Evolutionary conservation across 2,329 filamentous ascomycete genomes (phyloP), one percentile per base, ranked within the genome.

Genomic region (Fusarium subtropicale): DNA sequence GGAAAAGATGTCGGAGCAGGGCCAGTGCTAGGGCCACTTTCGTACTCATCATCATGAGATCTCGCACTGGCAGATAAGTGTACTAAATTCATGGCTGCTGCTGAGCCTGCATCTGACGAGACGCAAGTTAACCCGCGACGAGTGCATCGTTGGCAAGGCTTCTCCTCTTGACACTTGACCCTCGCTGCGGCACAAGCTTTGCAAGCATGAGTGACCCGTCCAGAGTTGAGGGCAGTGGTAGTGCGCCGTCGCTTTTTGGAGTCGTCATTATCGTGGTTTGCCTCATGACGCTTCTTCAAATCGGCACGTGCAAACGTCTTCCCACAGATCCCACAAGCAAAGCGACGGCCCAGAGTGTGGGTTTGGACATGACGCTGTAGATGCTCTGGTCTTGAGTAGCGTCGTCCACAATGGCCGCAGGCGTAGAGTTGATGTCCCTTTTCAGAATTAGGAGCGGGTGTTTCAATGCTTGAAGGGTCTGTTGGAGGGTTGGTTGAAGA

Each of bases 281-380:
- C 76, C 42, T 83, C 80, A 69, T 87, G 85, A 16, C 85, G 81
- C 66, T 85, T 85, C 53, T 86, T 78, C 13, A 87, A 79, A 71
- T 87, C 85, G 59, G 85, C 85, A 22, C 85, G 81, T 12, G 84
- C 83, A 73, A 87, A 87, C 7, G 83, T 82, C 71, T 87, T 87
- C 57, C 83, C 81, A 67, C 85, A 86, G 57, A 87, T 78, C 39
- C 83, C 78, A 67, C 84, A 85, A 20, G 78, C 74, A 70, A 86
- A 86, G 31, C 84, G 81, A 51, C 84, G 83, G 7, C 84, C 84
- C 9, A 85, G 77, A 4, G 83, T 85, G 67, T 86, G 84, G 5
- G 83, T 83, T 67, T 84, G 82, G 38, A 85, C 83, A 70, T 86
- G 84, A 28, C 84, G 78, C 56, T 85, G 84, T 13, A 87, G 82